Evolutionary conservation across 1,284 basidiomycete genomes (phyloP).

Genomic region (Leccinum subrobustum): DNA sequence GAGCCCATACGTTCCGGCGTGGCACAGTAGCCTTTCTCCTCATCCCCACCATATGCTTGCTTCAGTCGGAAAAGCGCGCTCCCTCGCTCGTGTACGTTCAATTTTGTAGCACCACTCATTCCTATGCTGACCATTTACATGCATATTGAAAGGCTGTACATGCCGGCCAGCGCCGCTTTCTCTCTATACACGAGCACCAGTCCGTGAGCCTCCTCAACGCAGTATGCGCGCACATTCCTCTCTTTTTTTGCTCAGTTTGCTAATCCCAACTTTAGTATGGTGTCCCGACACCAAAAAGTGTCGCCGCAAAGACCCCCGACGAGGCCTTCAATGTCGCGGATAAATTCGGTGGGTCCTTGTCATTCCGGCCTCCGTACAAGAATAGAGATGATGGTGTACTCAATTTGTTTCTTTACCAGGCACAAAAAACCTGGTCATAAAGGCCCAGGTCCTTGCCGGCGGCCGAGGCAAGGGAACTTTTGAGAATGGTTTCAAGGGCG

Average conservation of each 20-base stretch:
- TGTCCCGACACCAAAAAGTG: slow-evolving; percentile 92
- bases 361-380: slow-evolving; percentile 1
- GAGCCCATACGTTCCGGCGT: neutral
- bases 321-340: slow-evolving; percentile 91
- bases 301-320: slow-evolving; percentile 84
- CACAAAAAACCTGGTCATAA: slow-evolving; percentile 82
- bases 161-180: slow-evolving; percentile 86
- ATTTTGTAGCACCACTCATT: neutral
- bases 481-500: slow-evolving; percentile 94
- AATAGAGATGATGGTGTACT: neutral
- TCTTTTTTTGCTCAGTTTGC: neutral
- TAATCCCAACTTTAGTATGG: slow-evolving; percentile 67
- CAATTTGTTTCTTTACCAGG: slow-evolving; percentile 40
- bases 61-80: slow-evolving; percentile 58
- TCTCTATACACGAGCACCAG: slow-evolving; percentile 99
- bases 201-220: slow-evolving; percentile 94
- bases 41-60: slow-evolving; percentile 50
- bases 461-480: slow-evolving; percentile 99
- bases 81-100: slow-evolving; percentile 57
- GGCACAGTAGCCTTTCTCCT: slow-evolving; percentile 15
- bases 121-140: neutral
- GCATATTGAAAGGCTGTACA: slow-evolving; percentile 48
- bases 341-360: slow-evolving; percentile 65
- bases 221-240: slow-evolving; percentile 44
- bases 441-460: slow-evolving; percentile 98